Percentiles rank a stretch among this genome's conserved stretches.
phyloP scores from a whole-genome alignment of 768 basidiomycete species.

The Suillus sp. region DNA sequence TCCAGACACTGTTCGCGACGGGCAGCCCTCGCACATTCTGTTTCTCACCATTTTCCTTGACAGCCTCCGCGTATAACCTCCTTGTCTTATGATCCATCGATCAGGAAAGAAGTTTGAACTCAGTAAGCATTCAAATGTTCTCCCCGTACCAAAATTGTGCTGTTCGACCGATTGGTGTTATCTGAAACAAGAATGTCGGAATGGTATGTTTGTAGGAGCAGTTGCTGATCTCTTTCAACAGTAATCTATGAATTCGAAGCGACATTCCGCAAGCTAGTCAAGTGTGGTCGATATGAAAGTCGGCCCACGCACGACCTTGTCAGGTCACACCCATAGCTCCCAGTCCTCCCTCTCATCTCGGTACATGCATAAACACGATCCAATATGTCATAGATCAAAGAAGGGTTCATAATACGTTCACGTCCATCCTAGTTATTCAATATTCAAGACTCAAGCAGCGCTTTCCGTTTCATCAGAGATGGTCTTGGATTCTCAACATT shows the following conservation, averaged over 20 bases:
- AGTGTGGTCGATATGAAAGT: neutral
- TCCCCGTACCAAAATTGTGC: neutral
- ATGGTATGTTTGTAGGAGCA: neutral
- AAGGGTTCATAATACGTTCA: neutral
- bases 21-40: slow-evolving; percentile 44
- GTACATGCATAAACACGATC: neutral
- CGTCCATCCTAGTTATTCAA: neutral
- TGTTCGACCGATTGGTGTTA: neutral
- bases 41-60: slow-evolving; percentile 56
- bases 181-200: neutral
- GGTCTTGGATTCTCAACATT: slow-evolving; percentile 22
- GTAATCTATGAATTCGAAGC: slow-evolving; percentile 6
- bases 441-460: neutral
- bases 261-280: slow-evolving; percentile 6
- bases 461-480: slow-evolving; percentile 25
- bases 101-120: neutral
- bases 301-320: neutral
- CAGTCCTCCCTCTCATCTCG: neutral
- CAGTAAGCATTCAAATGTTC: slow-evolving; percentile 7
- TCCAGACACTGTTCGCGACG: slow-evolving; percentile 78
- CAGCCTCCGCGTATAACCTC: slow-evolving; percentile 68
- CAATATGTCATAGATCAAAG: neutral
- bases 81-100: neutral
- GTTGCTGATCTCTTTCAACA: slow-evolving; percentile 11
- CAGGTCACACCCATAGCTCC: neutral